Percentiles rank a stretch among this genome's conserved stretches.
Conservation (phyloP, 2,329 filamentous ascomycete genomes). For the Nigrospora osmanthi region DNA sequence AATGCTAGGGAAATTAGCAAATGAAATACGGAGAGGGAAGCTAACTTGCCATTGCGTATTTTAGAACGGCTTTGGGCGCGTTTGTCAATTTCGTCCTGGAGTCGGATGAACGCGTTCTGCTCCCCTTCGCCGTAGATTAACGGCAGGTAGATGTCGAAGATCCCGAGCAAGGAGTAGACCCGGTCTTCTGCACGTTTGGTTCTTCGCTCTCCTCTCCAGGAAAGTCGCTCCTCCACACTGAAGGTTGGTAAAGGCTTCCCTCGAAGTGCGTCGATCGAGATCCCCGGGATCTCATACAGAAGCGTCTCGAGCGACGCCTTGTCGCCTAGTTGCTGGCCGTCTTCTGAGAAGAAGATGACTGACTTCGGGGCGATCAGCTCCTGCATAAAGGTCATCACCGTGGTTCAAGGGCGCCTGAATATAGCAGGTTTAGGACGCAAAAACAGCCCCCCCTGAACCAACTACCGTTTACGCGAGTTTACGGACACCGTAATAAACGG, state of each 20-base stretch:
- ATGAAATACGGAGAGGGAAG: too few species aligned
- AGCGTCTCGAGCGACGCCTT: slow-evolving; percentile 6
- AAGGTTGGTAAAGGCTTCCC: slow-evolving; percentile 8
- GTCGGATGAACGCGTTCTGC: slow-evolving; percentile 6
- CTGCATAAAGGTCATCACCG: neutral
- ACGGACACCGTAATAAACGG: too few species aligned
- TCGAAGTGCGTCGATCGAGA: slow-evolving; percentile 10
- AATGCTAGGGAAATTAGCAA: too few species aligned
- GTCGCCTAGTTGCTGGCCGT: slow-evolving; percentile 1
- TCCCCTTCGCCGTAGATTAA: slow-evolving; percentile 7
- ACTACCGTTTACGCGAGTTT: too few species aligned
- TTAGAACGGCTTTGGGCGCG: too few species aligned
- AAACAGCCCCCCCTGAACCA: too few species aligned
- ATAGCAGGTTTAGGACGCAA: too few species aligned
- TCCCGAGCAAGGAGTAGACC: slow-evolving; percentile 8
- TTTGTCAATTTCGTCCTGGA: slow-evolving; percentile 5
- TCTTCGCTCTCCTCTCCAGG: slow-evolving; percentile 6
- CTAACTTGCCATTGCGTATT: too few species aligned
- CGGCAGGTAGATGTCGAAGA: slow-evolving; percentile 9
- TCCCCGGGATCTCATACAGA: neutral
- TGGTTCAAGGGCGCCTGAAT: too few species aligned
- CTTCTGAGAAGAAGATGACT: slow-evolving; percentile 2
- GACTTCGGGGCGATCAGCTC: neutral
- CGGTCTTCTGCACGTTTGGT: slow-evolving; percentile 8
- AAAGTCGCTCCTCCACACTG: slow-evolving; percentile 4